Evolutionary conservation across 768 basidiomycete genomes (phyloP).

Genomic region (Fomitopsis pulvina): DNA sequence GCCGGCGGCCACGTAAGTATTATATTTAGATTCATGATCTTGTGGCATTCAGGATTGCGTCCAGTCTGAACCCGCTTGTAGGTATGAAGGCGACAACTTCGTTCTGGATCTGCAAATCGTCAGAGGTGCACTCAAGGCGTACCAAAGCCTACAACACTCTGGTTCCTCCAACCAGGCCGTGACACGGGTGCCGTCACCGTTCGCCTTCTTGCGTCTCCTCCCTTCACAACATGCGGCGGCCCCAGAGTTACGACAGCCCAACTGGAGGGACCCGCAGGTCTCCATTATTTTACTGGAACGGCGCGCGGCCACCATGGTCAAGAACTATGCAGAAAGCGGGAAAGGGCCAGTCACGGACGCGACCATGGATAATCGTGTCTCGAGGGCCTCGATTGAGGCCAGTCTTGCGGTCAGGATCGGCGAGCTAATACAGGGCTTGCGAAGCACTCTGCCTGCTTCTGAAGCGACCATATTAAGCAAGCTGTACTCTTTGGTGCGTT

Average conservation of each 20-base stretch:
- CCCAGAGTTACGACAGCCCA: constrained; percentile 20
- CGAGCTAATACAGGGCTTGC: constrained; percentile 35
- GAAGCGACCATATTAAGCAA: constrained; percentile 21
- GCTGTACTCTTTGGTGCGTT: constrained; percentile 40
- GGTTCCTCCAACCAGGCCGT: constrained; percentile 21
- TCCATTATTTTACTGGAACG: constrained; percentile 50
- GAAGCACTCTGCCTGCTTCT: constrained; percentile 5
- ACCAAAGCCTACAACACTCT: constrained; percentile 24
- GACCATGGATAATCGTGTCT: constrained; percentile 48
- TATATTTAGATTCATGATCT: neutral
- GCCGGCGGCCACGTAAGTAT: constrained; percentile 53
- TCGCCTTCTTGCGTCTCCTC: constrained; percentile 52
- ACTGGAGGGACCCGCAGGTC: constrained; percentile 28
- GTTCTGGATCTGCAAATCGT: constrained; percentile 72
- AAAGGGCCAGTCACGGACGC: constrained; percentile 40
- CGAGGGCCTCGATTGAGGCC: constrained; percentile 61
- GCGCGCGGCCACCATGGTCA: constrained; percentile 58
- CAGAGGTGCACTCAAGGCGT: constrained; percentile 61
- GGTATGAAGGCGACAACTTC: constrained; percentile 77
- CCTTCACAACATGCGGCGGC: neutral
- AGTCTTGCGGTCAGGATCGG: constrained; percentile 55
- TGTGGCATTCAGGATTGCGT: neutral
- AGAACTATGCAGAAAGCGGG: constrained; percentile 28
- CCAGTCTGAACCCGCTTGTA: constrained; percentile 16
- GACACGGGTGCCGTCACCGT: constrained; percentile 38